Percentiles rank a stretch among this genome's conserved stretches.
Evolutionary conservation across 176 grass and related monocot genomes (phyloP).

Genomic region (Avena insularis): DNA sequence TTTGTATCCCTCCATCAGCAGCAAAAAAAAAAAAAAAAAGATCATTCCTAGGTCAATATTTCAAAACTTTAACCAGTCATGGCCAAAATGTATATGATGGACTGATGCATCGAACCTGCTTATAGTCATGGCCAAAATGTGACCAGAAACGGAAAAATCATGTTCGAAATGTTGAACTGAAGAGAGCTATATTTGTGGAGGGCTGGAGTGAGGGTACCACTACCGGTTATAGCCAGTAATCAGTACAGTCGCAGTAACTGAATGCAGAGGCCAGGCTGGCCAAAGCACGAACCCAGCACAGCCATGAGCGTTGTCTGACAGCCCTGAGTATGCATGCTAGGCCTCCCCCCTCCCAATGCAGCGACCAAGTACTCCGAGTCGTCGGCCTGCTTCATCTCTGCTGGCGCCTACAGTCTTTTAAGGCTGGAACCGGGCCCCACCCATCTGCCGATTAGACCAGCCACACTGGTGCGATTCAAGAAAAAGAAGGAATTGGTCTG

Average conservation of each 20-base stretch:
- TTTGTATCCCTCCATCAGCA: neutral
- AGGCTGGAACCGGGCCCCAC: slow-evolving; percentile 45
- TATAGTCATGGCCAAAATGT: too few species aligned
- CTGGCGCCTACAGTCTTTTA: slow-evolving; percentile 53
- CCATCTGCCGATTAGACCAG: slow-evolving; percentile 18
- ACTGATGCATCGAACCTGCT: too few species aligned
- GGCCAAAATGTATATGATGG: too few species aligned
- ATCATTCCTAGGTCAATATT: neutral
- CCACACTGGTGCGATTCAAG: too few species aligned
- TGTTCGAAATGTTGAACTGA: neutral
- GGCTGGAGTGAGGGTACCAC: neutral
- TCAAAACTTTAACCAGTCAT: too few species aligned
- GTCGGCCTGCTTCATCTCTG: slow-evolving; percentile 49
- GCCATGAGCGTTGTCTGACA: slow-evolving; percentile 26
- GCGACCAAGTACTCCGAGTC: slow-evolving; percentile 1
- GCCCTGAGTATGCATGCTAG: slow-evolving; percentile 12
- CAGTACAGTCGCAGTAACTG: slow-evolving; percentile 23
- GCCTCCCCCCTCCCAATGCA: slow-evolving; percentile 45
- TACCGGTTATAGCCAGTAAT: neutral
- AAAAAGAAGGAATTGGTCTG: too few species aligned
- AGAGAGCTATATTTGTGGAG: neutral
- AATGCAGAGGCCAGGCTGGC: slow-evolving; percentile 57
- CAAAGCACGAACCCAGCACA: slow-evolving; percentile 30
- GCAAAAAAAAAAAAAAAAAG: neutral
- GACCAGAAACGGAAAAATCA: neutral